Percentiles rank a stretch among this genome's conserved stretches.
These are phyloP conservation scores for Colletotrichum tabaci DNA, from an alignment of 2,329 filamentous ascomycete genomes.

Conservation along the genomic window DNA sequence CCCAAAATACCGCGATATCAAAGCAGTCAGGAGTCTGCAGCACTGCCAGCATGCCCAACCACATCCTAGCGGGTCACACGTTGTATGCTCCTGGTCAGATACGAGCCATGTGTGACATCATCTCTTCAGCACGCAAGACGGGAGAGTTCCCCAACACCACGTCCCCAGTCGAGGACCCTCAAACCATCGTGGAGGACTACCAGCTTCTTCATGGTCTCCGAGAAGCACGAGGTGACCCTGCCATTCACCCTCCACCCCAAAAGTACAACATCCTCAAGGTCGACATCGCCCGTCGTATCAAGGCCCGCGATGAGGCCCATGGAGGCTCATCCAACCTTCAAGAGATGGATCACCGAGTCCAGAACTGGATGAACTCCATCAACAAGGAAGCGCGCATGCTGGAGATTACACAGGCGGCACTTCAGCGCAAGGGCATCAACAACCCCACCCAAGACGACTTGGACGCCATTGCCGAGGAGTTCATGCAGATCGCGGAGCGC, in stretches of 20 bases:
- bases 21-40: too few relatives aligned
- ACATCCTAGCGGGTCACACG: too few relatives aligned
- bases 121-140: too few relatives aligned
- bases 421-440: conserved; percentile 37
- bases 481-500: conserved; percentile 40
- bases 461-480: conserved; percentile 39
- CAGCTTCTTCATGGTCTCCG: background rate
- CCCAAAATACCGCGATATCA: too few relatives aligned
- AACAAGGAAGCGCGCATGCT: conserved; percentile 34
- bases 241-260: background rate
- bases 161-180: background rate
- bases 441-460: conserved; percentile 38
- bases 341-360: conserved; percentile 34
- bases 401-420: conserved; percentile 37
- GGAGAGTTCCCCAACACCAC: background rate
- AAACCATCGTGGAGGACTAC: background rate
- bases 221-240: background rate
- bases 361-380: conserved; percentile 38
- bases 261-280: conserved; percentile 49
- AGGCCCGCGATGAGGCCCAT: conserved; percentile 52
- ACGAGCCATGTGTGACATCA: too few relatives aligned
- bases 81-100: too few relatives aligned
- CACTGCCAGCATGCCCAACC: too few relatives aligned
- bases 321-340: conserved; percentile 33
- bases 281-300: conserved; percentile 53